Evolutionary conservation across 805 yeast genomes (phyloP).

Genomic region (Candida broadrunensis): DNA sequence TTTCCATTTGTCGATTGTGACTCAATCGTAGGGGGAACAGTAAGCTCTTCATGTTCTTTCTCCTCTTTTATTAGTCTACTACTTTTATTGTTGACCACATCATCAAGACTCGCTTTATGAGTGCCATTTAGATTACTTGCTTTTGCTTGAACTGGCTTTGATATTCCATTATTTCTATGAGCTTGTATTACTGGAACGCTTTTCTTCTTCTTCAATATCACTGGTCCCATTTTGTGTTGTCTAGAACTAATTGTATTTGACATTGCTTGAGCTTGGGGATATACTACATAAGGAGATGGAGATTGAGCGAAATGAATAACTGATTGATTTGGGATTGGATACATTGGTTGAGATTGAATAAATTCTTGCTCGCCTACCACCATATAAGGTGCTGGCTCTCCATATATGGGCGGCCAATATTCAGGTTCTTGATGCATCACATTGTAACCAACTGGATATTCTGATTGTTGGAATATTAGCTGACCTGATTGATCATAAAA

Average conservation of each 20-base stretch:
- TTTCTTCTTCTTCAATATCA: background rate
- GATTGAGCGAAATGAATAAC: background rate
- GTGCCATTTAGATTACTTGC: background rate
- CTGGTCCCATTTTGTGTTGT: background rate
- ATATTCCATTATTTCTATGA: background rate
- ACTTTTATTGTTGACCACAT: background rate
- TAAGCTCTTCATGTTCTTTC: no score
- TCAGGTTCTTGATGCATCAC: conserved; percentile 2
- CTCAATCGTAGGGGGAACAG: no score
- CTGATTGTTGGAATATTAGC: conserved; percentile 1
- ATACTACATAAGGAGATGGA: background rate
- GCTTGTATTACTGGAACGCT: no score
- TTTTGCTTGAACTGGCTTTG: background rate
- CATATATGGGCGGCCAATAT: conserved; percentile 3
- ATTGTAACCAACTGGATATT: conserved; percentile 1
- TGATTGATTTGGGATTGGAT: background rate
- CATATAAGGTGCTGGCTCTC: background rate
- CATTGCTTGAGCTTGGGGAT: background rate
- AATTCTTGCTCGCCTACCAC: conserved; percentile 1
- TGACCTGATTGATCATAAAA: background rate
- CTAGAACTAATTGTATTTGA: background rate
- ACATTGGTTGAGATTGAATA: background rate
- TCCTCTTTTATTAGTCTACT: no score
- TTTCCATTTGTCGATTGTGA: no score
- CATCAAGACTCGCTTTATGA: background rate